Conservation (phyloP, 176 grass and related monocot genomes). For the Aegilops longissima region DNA sequence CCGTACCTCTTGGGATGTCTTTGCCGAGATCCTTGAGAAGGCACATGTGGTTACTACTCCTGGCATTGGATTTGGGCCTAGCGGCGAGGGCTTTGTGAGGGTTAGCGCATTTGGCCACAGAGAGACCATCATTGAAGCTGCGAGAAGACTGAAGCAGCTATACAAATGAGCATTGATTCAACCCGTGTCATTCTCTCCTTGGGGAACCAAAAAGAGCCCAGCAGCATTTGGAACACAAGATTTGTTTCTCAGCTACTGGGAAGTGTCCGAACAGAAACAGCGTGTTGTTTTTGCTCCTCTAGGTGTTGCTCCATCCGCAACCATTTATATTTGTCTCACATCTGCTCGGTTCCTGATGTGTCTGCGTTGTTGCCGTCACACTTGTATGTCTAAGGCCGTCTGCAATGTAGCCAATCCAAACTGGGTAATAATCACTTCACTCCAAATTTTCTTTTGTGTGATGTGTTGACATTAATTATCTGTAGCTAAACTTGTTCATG, state of each 20-base stretch:
- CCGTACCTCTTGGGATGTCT: conserved; percentile 86
- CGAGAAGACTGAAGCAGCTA: conserved; percentile 58
- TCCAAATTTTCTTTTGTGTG: no score
- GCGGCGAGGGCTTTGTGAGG: conserved; percentile 78
- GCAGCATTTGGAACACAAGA: not conserved
- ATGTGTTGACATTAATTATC: no score
- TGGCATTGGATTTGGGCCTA: conserved; percentile 87
- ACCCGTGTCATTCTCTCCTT: not conserved
- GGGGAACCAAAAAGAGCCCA: not conserved
- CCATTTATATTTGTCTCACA: not conserved
- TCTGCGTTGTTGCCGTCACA: no score
- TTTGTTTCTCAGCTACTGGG: not conserved
- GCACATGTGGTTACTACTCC: conserved; percentile 84
- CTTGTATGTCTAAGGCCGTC: no score
- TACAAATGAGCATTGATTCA: conserved; percentile 37
- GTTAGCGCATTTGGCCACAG: conserved; percentile 85
- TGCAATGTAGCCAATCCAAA: no score
- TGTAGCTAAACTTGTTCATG: no score
- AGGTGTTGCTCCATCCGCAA: not conserved
- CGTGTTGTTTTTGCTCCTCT: not conserved
- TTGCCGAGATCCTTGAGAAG: conserved; percentile 83
- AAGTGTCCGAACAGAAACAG: not conserved
- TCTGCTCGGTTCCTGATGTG: not conserved
- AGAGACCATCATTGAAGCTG: conserved; percentile 66
- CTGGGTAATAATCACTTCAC: no score